Evolutionary conservation across 2,329 filamentous ascomycete genomes (phyloP), one percentile per base, ranked within the genome.

Genomic region (Knoxdaviesia proteae): DNA sequence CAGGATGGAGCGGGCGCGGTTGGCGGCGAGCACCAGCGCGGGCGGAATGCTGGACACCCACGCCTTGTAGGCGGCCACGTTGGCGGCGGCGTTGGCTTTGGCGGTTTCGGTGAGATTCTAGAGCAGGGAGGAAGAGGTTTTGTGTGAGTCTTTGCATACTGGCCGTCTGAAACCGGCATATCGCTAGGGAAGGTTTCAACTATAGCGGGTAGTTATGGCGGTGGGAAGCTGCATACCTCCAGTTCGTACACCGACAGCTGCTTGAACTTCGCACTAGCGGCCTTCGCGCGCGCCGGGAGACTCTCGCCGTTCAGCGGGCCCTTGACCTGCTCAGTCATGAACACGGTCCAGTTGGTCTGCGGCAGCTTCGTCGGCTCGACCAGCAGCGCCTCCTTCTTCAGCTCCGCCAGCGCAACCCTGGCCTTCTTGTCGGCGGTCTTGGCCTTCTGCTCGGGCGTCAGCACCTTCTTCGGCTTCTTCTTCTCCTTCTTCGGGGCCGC

Each of bases 31-130:
- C 42, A 72, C 64, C 32, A 58, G 54, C 41, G 53, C 51, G 3
- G 57, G 53, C 4, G 61, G 53, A 49, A 63, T 52, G 32, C 53
- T 56, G 46, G 64, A 56, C n/a, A 73, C 53, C 69, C 70, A 74
- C 10, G 58, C 54, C 54, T 63, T 60, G 51, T 58, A 58, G 11
- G 53, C 49, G 6, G 53, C 57, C 6, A 54, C 49, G 50, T 69
- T 69, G 49, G 49, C 46, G 20, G 50, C 47, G 40, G 54, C 56
- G 57, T 72, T 71, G 47, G 59, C 48, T 2, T 53, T 44, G 32
- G 54, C 58, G 8, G 36, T 50, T 29, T 52, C 48, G n/a, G 53
- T 36, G 31, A 69, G 54, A 36, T 49, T 53, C 64, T 68, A 43
- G 30, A 42, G 34, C 5, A 20, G 3, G 20, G 3, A 8, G 6